phyloP scores from a whole-genome alignment of 2,329 filamentous ascomycete species.

The Colletotrichum brevisporum region DNA sequence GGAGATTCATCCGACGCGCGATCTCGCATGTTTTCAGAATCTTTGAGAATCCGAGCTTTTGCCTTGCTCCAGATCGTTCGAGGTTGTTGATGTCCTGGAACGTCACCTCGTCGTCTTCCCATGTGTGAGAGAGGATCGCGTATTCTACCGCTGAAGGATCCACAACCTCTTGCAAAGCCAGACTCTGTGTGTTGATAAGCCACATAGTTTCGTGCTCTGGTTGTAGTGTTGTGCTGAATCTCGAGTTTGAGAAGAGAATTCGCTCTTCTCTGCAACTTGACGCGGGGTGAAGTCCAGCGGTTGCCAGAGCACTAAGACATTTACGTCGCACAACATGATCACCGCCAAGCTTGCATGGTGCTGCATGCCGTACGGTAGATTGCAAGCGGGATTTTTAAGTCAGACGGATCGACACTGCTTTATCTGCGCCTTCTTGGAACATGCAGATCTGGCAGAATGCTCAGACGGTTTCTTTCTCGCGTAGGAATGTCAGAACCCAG shows the following conservation, averaged over 20 bases:
- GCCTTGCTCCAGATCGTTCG: background rate
- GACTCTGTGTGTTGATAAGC: background rate
- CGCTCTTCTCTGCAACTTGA: no score
- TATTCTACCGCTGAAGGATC: conserved; percentile 28
- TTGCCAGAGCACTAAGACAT: no score
- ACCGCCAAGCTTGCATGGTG: no score
- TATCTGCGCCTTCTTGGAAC: no score
- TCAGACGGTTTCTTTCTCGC: no score
- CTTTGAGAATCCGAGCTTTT: conserved; percentile 29
- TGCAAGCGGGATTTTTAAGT: no score
- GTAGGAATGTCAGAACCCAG: no score
- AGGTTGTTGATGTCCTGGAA: conserved; percentile 39
- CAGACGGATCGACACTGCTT: no score
- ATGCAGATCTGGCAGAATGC: no score
- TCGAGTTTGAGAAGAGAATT: background rate
- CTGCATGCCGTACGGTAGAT: no score
- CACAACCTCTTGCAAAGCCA: background rate
- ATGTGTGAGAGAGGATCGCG: conserved; percentile 46
- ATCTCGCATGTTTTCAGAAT: conserved; percentile 19
- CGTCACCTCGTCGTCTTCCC: conserved; percentile 44
- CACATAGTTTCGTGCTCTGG: background rate
- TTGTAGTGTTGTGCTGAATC: background rate
- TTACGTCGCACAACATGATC: no score
- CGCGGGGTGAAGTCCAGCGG: no score
- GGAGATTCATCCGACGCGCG: conserved; percentile 13